Evolutionary conservation across 78 protist genomes (phyloP).

Genomic region (Acrasis kona): DNA sequence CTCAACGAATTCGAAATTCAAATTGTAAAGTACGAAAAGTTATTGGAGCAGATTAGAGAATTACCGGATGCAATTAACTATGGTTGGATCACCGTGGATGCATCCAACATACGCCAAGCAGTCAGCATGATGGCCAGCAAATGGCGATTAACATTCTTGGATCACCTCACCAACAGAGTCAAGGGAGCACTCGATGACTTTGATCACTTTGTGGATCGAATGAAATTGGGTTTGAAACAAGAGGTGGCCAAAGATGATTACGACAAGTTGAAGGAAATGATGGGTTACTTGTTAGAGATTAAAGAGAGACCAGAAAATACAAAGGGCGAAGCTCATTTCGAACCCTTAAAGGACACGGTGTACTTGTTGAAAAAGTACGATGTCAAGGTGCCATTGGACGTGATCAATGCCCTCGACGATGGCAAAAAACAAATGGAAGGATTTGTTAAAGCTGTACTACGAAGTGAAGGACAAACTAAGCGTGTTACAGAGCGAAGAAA

Average conservation of each 20-base stretch:
- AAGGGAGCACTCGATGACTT: background rate
- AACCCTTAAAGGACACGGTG: conserved; percentile 21
- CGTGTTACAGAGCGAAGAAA: conserved; percentile 37
- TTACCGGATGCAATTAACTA: background rate
- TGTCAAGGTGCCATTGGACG: background rate
- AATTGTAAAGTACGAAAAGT: conserved; percentile 9
- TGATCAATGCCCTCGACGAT: conserved; percentile 12
- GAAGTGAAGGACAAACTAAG: conserved; percentile 2
- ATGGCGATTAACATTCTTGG: conserved; percentile 29
- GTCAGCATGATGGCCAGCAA: no score
- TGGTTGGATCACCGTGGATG: conserved; percentile 44
- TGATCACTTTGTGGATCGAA: background rate
- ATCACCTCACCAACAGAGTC: conserved; percentile 7
- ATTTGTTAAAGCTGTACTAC: background rate
- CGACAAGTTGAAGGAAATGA: conserved; percentile 17
- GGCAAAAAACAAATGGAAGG: conserved; percentile 4
- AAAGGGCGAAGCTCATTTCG: conserved; percentile 17
- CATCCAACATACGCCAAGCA: conserved; percentile 23
- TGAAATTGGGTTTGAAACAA: background rate
- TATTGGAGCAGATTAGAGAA: background rate
- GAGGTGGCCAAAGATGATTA: conserved; percentile 19
- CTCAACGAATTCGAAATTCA: conserved; percentile 29
- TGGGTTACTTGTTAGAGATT: conserved; percentile 24
- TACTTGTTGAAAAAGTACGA: conserved; percentile 19
- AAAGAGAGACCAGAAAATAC: conserved; percentile 13